A percentile compares a stretch with the other conserved stretches of the same genome.
Evolutionary conservation across 2,329 filamentous ascomycete species (phyloP).

Genomic region (Sporothrix globosa): DNA sequence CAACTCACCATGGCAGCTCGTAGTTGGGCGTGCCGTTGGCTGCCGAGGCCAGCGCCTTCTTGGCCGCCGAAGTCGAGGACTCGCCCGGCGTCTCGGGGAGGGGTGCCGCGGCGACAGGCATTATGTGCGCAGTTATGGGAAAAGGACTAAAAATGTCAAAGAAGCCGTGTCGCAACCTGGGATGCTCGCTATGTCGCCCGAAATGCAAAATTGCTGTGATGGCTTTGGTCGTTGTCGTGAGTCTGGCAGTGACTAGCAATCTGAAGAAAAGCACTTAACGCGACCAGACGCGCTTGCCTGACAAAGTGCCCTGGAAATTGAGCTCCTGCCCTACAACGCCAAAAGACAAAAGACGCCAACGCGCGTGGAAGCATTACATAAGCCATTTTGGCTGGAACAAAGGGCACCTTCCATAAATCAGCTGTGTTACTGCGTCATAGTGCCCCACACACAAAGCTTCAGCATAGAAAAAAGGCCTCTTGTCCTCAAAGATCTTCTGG

Average conservation of each 20-base stretch:
- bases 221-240: not conserved
- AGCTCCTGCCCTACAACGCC: not conserved
- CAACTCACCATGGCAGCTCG: constrained; percentile 73
- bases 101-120: constrained; percentile 47
- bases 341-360: constrained; percentile 16
- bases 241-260: not conserved
- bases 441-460: constrained; percentile 22
- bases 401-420: not conserved
- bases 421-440: constrained; percentile 23
- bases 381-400: not conserved
- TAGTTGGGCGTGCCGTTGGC: constrained; percentile 61
- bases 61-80: constrained; percentile 61
- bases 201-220: not conserved
- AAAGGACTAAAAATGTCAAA: not conserved
- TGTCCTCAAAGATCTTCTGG: not conserved
- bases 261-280: constrained; percentile 28
- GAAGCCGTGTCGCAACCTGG: too few relatives aligned
- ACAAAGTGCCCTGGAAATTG: not conserved
- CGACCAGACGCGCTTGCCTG: constrained; percentile 28
- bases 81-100: constrained; percentile 58
- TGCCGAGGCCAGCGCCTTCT: constrained; percentile 56
- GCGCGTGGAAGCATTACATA: constrained; percentile 18
- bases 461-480: not conserved
- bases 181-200: not conserved
- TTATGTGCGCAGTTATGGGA: not conserved